A percentile compares a stretch with the other conserved stretches of the same genome.
Conservation (phyloP, 129 eudicot genomes). For the Lactuca sativa region DNA sequence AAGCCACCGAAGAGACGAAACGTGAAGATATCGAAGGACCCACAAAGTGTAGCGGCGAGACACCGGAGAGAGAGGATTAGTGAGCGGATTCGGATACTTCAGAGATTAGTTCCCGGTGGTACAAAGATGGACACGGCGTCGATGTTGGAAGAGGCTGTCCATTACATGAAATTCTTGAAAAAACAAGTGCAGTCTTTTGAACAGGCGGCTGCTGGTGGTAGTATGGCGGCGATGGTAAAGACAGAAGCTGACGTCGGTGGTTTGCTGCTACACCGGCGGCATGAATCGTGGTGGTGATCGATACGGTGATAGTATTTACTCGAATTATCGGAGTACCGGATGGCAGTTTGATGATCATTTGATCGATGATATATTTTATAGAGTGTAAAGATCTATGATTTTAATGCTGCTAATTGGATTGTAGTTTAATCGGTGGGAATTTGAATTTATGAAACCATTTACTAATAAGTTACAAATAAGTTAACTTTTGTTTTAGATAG, state of each 20-base stretch:
- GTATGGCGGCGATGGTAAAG: constrained; percentile 3
- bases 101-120: constrained; percentile 78
- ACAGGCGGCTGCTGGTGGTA: constrained; percentile 28
- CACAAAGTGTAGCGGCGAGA: constrained; percentile 52
- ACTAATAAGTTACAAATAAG: too few relatives aligned
- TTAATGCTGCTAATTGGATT: too few relatives aligned
- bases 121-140: constrained; percentile 88
- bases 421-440: too few relatives aligned
- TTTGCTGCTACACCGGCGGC: background rate
- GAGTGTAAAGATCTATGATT: too few relatives aligned
- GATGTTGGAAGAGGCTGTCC: constrained; percentile 75
- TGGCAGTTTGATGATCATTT: too few relatives aligned
- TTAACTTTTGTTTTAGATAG: too few relatives aligned
- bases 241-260: background rate
- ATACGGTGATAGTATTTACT: background rate
- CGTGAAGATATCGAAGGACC: constrained; percentile 52
- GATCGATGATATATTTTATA: too few relatives aligned
- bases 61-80: constrained; percentile 50
- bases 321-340: background rate
- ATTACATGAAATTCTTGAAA: constrained; percentile 69
- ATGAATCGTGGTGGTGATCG: background rate
- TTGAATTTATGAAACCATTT: too few relatives aligned
- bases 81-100: constrained; percentile 55
- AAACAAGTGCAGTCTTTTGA: constrained; percentile 45
- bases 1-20: constrained; percentile 51